Base-by-base conservation (phyloP, 495 filamentous ascomycete genomes). In the Xylaria telfairii region DNA sequence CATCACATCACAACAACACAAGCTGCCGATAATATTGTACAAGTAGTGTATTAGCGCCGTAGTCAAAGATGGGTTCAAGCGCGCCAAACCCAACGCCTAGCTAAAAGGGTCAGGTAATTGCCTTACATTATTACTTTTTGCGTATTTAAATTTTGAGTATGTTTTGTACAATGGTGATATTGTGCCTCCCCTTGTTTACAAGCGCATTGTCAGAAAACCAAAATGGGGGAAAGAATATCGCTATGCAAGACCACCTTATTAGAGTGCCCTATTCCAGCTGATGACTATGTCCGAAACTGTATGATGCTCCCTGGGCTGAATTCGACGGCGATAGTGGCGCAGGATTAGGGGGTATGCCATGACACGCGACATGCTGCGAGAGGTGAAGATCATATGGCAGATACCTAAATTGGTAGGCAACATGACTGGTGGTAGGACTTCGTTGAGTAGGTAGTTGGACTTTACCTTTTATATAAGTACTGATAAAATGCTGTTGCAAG, bases 401-500 rank as follows among this genome's bases (percentile, higher is more conserved):
- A n/a, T 61, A 41, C 67, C 42, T 26, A 24, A 7, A 24, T 30
- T 46, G 66, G 30, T 47, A 51, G 42, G 57, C 54, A 61, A 62
- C 8, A 68, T 46, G 65, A 41, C 39, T 68, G 53, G 41, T n/a
- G 56, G 42, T 62, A 26, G 41, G 66, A 32, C 28, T 28, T 51
- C 34, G 34, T 68, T 24, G 54, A 49, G 49, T 68, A 47, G 66
- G 66, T 68, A 60, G n/a, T 68, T 60, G 19, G 53, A 68, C 66
- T 44, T 68, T 68, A 68, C 66, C 66, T 70, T 64, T 47, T 70
- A 70, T 70, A 70, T 64, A 54, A 54, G 41, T 44, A 64, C 34
- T 63, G 68, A 70, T 39, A 37, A 70, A 54, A 64, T 17, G 46
- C 46, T 70, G 68, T 42, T 54, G 59, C 46, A 57, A 57, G 37